phyloP scores from a whole-genome alignment of 208 protist genomes.

The Crithidia bombi region DNA sequence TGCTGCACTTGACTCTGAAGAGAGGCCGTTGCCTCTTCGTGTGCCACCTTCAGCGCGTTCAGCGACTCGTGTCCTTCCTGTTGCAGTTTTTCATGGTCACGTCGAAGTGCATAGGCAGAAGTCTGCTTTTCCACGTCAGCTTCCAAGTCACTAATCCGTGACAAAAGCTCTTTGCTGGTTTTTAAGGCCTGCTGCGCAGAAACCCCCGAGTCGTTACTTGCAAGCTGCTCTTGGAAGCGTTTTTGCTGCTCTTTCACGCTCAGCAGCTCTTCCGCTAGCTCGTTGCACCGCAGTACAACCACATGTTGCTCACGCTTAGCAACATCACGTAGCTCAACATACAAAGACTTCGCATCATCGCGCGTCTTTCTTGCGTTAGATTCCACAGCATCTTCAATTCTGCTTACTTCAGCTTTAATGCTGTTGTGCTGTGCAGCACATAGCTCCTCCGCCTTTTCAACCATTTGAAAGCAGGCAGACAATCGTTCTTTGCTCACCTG shows the following conservation, averaged over 20 bases:
- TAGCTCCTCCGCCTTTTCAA: slow-evolving; percentile 27
- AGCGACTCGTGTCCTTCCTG: slow-evolving; percentile 17
- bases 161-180: slow-evolving; percentile 16
- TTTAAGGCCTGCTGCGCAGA: slow-evolving; percentile 2
- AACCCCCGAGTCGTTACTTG: background rate
- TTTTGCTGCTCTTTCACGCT: slow-evolving; percentile 26
- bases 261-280: slow-evolving; percentile 20
- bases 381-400: background rate
- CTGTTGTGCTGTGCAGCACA: slow-evolving; percentile 13
- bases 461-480: slow-evolving; percentile 21
- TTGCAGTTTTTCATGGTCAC: slow-evolving; percentile 18
- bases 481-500: slow-evolving; percentile 20
- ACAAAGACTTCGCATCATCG: slow-evolving; percentile 22
- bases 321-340: slow-evolving; percentile 18
- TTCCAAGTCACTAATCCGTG: slow-evolving; percentile 17
- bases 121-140: slow-evolving; percentile 10
- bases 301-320: slow-evolving; percentile 8
- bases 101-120: background rate
- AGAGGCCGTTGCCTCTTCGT: background rate
- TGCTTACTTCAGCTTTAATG: slow-evolving; percentile 1
- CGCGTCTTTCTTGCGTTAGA: slow-evolving; percentile 3
- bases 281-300: slow-evolving; percentile 1
- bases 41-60: background rate
- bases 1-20: slow-evolving; percentile 15
- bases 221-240: slow-evolving; percentile 19